phyloP scores from a whole-genome alignment of 2,329 filamentous ascomycete genomes.

The Xylogone sp. region DNA sequence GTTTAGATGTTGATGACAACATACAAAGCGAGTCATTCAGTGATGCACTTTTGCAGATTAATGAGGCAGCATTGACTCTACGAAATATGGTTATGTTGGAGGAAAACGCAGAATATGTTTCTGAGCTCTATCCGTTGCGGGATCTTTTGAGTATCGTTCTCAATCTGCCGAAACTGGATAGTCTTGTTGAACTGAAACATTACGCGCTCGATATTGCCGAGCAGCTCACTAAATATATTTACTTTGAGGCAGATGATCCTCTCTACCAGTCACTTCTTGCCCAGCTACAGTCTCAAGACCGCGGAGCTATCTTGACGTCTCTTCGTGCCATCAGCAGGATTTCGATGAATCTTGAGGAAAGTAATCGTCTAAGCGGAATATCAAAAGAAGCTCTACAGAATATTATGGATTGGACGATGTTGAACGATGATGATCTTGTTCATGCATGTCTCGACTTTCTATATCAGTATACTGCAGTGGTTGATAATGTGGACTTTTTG shows the following conservation, averaged over 20 bases:
- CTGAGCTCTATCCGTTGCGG: slow-evolving; percentile 69
- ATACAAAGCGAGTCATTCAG: slow-evolving; percentile 69
- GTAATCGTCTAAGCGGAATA: slow-evolving; percentile 72
- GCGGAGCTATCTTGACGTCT: slow-evolving; percentile 76
- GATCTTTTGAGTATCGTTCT: slow-evolving; percentile 82
- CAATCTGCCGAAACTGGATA: slow-evolving; percentile 68
- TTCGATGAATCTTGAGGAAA: slow-evolving; percentile 78
- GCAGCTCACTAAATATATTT: slow-evolving; percentile 79
- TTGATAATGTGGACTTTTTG: slow-evolving; percentile 75
- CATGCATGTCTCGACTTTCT: slow-evolving; percentile 89
- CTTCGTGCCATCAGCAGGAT: slow-evolving; percentile 82
- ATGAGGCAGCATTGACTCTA: slow-evolving; percentile 81
- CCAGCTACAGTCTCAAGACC: slow-evolving; percentile 66
- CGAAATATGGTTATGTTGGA: slow-evolving; percentile 94
- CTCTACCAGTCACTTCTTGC: slow-evolving; percentile 72
- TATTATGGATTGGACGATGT: slow-evolving; percentile 69
- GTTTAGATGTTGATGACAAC: slow-evolving; percentile 59
- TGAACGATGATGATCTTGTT: slow-evolving; percentile 87
- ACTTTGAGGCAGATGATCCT: slow-evolving; percentile 67
- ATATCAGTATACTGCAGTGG: slow-evolving; percentile 88
- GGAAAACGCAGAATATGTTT: slow-evolving; percentile 81
- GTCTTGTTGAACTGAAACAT: slow-evolving; percentile 80
- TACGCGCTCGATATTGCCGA: slow-evolving; percentile 90
- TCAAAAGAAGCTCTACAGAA: slow-evolving; percentile 61
- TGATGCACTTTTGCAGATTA: slow-evolving; percentile 70